Evolutionary conservation across 441 rosid species (phyloP).

Genomic region (Macaranga tanarius): DNA sequence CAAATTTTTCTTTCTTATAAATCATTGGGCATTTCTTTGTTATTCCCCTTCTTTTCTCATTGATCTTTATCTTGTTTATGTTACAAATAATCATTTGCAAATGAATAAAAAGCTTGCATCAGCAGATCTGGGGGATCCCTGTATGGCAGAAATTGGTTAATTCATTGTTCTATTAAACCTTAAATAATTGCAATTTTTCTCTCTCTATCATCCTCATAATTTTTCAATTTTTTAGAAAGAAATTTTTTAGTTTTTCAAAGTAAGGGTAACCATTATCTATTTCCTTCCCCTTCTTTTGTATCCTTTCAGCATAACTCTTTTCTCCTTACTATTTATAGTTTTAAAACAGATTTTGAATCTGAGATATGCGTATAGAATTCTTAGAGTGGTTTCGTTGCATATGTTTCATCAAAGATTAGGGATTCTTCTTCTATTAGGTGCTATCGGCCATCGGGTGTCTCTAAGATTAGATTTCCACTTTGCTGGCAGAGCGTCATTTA

Average conservation of each 20-base stretch:
- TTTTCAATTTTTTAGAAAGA: not conserved
- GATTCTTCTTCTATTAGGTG: not conserved
- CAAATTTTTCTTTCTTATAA: not conserved
- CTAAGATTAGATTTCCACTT: not conserved
- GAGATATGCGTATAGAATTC: not conserved
- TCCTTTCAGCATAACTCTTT: not conserved
- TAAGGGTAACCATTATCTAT: not conserved
- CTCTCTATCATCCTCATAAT: not conserved
- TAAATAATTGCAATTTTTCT: constrained; percentile 1
- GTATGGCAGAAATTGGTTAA: not conserved
- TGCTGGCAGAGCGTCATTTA: constrained; percentile 9
- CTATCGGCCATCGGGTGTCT: not conserved
- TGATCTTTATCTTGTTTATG: constrained; percentile 1
- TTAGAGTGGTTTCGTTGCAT: not conserved
- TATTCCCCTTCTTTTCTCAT: not conserved
- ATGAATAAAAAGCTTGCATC: not conserved
- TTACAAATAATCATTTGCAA: constrained; percentile 1
- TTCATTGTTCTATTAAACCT: not conserved
- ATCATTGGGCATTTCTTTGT: constrained; percentile 14
- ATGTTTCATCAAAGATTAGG: not conserved
- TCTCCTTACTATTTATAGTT: not conserved
- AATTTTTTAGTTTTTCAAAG: not conserved
- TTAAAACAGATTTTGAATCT: not conserved
- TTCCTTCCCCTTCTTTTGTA: not conserved
- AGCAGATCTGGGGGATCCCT: not conserved